Evolutionary conservation across 768 basidiomycete genomes (phyloP).

Genomic region (Russula vinacea): DNA sequence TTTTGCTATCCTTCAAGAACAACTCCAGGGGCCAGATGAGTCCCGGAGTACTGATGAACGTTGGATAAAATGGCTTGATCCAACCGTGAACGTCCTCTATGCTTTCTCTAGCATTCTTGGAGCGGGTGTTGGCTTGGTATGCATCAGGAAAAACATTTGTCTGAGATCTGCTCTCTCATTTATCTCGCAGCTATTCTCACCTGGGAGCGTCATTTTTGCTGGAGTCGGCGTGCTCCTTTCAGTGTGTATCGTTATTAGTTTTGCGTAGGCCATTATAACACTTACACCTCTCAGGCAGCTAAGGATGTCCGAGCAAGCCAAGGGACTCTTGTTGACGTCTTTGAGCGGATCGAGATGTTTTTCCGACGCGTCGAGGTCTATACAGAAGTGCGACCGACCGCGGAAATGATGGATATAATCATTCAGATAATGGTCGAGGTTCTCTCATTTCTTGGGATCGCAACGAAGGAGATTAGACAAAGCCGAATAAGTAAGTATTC

Average conservation of each 20-base stretch:
- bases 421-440: background rate
- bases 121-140: background rate
- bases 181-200: background rate
- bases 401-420: background rate
- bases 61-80: background rate
- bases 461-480: background rate
- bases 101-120: background rate
- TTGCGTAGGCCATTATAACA: background rate
- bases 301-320: background rate
- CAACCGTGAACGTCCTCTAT: background rate
- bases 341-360: background rate
- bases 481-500: background rate
- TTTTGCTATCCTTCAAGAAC: background rate
- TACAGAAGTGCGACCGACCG: background rate
- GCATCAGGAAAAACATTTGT: background rate
- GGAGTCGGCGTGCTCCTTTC: background rate
- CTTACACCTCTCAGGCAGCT: background rate
- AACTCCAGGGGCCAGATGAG: background rate
- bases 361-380: background rate
- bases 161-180: background rate
- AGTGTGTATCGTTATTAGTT: background rate
- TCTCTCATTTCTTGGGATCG: background rate
- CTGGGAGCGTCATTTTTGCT: background rate
- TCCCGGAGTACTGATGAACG: background rate
- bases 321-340: background rate